phyloP scores from a whole-genome alignment of 1,284 basidiomycete genomes.

The Amylostereum chailletii region DNA sequence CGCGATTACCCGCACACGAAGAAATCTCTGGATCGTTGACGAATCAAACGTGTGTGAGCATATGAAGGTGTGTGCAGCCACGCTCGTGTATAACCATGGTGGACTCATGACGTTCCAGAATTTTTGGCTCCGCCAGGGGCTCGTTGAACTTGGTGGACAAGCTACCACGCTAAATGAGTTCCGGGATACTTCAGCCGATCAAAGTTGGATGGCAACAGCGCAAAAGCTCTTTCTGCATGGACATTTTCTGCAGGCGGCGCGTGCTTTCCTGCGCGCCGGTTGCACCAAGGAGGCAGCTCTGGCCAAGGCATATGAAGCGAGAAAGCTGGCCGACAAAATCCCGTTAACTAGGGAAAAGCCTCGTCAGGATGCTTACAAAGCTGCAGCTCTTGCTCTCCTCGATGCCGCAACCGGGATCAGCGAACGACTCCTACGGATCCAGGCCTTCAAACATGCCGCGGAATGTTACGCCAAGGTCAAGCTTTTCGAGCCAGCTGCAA shows the following conservation, averaged over 20 bases:
- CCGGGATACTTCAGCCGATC: neutral
- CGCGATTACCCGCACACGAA: conserved; percentile 1
- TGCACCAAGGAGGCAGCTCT: neutral
- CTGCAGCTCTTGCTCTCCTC: neutral
- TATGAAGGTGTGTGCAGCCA: neutral
- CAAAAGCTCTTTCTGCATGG: neutral
- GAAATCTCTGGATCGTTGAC: conserved; percentile 3
- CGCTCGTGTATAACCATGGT: neutral
- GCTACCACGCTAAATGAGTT: neutral
- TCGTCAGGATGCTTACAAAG: neutral
- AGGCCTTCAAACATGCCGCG: neutral
- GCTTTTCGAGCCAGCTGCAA: neutral
- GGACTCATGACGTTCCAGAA: neutral
- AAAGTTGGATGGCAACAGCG: neutral
- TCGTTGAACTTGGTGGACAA: neutral
- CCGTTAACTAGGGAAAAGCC: neutral
- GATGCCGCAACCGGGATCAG: too few relatives aligned
- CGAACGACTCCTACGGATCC: too few relatives aligned
- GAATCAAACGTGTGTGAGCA: neutral
- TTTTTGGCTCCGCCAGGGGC: neutral
- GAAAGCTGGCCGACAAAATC: neutral
- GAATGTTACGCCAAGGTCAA: neutral
- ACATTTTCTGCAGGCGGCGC: neutral
- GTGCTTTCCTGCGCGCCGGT: neutral
- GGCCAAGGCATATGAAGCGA: neutral